Evolutionary conservation across 306 rosid species (phyloP).

Genomic region (Spatholobus suberectus): DNA sequence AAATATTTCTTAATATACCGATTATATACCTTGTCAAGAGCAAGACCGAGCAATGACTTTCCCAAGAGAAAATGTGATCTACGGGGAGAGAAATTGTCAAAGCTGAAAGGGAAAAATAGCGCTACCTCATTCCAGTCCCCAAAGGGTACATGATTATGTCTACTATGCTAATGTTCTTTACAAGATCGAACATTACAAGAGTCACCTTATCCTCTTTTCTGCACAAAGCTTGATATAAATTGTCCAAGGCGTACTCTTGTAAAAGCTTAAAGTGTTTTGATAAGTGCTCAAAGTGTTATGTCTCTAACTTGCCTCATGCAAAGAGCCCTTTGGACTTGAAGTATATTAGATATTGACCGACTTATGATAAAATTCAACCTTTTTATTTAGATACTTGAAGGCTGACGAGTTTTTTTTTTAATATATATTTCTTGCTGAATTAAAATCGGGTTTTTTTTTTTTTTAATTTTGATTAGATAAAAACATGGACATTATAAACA

Average conservation of each 20-base stretch:
- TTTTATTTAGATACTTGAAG: too few species aligned
- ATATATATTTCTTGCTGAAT: too few species aligned
- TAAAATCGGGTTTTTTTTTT: too few species aligned
- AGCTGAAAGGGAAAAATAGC: conserved; percentile 68
- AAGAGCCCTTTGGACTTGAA: too few species aligned
- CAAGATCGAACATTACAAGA: conserved; percentile 36
- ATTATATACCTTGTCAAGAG: conserved; percentile 90
- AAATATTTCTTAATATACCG: conserved; percentile 41
- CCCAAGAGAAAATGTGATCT: conserved; percentile 92
- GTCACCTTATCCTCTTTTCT: background rate
- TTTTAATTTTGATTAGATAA: too few species aligned
- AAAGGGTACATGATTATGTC: conserved; percentile 83
- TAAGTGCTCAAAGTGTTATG: background rate
- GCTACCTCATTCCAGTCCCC: conserved; percentile 87
- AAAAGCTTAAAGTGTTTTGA: background rate
- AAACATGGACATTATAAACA: too few species aligned
- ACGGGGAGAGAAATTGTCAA: conserved; percentile 93
- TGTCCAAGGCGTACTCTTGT: background rate
- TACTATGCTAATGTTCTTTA: conserved; percentile 85
- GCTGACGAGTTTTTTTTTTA: too few species aligned
- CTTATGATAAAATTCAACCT: background rate
- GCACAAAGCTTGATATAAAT: background rate
- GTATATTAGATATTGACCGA: background rate
- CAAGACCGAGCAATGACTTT: conserved; percentile 90
- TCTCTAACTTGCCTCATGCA: background rate